phyloP scores from a whole-genome alignment of 1,284 basidiomycete species.

The Schizophyllum amplum region DNA sequence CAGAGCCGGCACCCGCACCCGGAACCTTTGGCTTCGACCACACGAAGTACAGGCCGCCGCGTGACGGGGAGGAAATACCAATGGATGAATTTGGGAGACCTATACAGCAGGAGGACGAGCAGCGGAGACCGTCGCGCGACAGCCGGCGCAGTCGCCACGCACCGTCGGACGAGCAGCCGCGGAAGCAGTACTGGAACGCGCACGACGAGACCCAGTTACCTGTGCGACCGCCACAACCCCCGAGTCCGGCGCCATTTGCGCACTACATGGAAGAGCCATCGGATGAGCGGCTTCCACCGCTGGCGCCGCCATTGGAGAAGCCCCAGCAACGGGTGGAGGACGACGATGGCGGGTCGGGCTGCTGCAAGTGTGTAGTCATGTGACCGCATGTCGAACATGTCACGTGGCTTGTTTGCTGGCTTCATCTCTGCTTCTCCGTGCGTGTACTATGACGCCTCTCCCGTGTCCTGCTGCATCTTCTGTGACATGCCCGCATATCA shows the following conservation, averaged over 20 bases:
- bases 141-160: conserved; percentile 16
- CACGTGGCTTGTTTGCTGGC: neutral
- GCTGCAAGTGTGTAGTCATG: conserved; percentile 60
- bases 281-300: conserved; percentile 15
- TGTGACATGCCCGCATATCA: neutral
- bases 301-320: conserved; percentile 9
- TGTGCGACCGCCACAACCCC: conserved; percentile 23
- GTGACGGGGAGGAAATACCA: conserved; percentile 34
- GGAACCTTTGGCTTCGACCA: conserved; percentile 75
- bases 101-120: conserved; percentile 11
- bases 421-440: neutral
- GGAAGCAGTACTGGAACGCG: conserved; percentile 14
- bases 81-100: conserved; percentile 60
- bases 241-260: conserved; percentile 52
- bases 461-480: neutral
- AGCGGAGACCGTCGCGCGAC: conserved; percentile 12
- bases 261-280: conserved; percentile 33
- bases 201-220: conserved; percentile 26
- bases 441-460: neutral
- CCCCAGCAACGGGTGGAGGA: conserved; percentile 20
- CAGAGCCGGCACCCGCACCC: conserved; percentile 43
- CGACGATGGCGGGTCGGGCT: conserved; percentile 38
- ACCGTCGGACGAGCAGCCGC: conserved; percentile 13
- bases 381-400: conserved; percentile 23
- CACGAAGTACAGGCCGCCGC: conserved; percentile 49